Evolutionary conservation across 2,329 filamentous ascomycete genomes (phyloP).

Genomic region (Teratosphaeria zuluensis): DNA sequence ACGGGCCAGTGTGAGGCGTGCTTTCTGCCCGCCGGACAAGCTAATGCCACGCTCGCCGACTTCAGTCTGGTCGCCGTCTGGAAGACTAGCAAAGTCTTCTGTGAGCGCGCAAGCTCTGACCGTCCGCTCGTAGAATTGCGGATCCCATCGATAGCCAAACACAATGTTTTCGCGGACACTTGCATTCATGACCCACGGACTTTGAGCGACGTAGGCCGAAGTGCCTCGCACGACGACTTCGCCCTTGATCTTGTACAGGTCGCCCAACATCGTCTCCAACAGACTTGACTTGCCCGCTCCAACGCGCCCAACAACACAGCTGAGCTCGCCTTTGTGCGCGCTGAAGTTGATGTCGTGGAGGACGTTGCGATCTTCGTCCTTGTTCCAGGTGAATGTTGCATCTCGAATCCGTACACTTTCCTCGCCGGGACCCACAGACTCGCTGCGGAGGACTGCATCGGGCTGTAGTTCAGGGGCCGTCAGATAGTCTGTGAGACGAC

Average conservation of each 20-base stretch:
- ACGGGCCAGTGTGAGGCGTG: constrained; percentile 79
- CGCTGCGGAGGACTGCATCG: constrained; percentile 65
- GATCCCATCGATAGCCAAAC: constrained; percentile 90
- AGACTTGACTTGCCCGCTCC: constrained; percentile 91
- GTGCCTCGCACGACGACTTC: constrained; percentile 72
- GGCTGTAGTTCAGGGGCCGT: constrained; percentile 80
- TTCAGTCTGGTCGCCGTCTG: constrained; percentile 92
- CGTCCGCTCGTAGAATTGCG: constrained; percentile 87
- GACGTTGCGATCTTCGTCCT: constrained; percentile 57
- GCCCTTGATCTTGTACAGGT: constrained; percentile 82
- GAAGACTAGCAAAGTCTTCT: constrained; percentile 84
- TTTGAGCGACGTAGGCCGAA: constrained; percentile 85
- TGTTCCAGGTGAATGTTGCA: constrained; percentile 91
- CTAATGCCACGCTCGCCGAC: constrained; percentile 96
- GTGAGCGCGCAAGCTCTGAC: constrained; percentile 81
- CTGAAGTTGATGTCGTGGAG: constrained; percentile 80
- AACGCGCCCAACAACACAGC: constrained; percentile 89
- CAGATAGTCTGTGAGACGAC: constrained; percentile 75
- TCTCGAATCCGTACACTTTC: constrained; percentile 77
- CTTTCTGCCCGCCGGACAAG: constrained; percentile 90
- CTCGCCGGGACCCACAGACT: constrained; percentile 66
- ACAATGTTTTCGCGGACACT: constrained; percentile 95
- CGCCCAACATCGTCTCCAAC: constrained; percentile 77
- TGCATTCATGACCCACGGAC: constrained; percentile 95
- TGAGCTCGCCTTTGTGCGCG: constrained; percentile 84